Evolutionary conservation across 345 rosid species (phyloP).

Genomic region (Lepidium didymum): DNA sequence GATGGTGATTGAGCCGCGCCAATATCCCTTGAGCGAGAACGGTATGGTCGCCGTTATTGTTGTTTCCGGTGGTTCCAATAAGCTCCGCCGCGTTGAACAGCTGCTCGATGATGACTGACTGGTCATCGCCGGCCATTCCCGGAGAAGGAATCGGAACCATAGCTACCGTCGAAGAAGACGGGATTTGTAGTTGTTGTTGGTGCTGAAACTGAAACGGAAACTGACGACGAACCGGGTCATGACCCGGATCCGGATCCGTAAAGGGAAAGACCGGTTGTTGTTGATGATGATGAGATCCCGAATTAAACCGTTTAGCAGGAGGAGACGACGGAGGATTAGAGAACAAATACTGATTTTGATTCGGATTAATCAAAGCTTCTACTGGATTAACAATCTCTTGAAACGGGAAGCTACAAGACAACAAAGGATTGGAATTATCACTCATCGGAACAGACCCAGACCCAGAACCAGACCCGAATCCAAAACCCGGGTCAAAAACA

Average conservation of each 20-base stretch:
- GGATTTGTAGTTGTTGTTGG: conserved; percentile 21
- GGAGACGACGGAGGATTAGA: conserved; percentile 41
- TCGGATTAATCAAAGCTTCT: conserved; percentile 30
- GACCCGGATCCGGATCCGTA: conserved; percentile 39
- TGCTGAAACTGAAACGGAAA: conserved; percentile 33
- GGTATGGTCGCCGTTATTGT: conserved; percentile 39
- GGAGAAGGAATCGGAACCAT: neutral
- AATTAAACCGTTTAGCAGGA: conserved; percentile 39
- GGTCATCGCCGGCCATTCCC: conserved; percentile 51
- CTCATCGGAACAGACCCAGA: conserved; percentile 2
- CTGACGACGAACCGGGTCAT: conserved; percentile 38
- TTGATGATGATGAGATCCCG: conserved; percentile 20
- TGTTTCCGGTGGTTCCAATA: conserved; percentile 42
- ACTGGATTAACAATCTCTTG: conserved; percentile 41
- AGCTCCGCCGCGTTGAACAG: conserved; percentile 85
- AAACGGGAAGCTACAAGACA: conserved; percentile 31
- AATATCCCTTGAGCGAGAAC: conserved; percentile 99
- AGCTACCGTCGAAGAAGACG: conserved; percentile 17
- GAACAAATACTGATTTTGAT: conserved; percentile 36
- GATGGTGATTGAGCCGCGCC: conserved; percentile 99
- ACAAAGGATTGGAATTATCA: conserved; percentile 21
- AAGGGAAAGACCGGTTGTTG: conserved; percentile 25
- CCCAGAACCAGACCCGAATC: conserved; percentile 42
- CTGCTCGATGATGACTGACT: conserved; percentile 64
- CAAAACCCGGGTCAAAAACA: conserved; percentile 52